phyloP scores from a whole-genome alignment of 768 basidiomycete genomes.

The Podaxis carcinomalis region DNA sequence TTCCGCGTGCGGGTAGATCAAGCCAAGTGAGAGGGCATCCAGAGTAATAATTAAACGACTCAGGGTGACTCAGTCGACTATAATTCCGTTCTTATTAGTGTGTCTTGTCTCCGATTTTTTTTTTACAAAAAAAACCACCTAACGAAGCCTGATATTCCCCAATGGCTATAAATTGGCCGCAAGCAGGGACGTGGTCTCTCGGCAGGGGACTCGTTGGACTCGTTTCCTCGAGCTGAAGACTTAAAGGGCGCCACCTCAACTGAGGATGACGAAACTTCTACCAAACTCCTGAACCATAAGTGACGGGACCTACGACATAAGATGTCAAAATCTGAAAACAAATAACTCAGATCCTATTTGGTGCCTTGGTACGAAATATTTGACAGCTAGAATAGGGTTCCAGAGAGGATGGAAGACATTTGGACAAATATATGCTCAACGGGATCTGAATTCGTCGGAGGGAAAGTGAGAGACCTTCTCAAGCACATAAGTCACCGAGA shows the following conservation, averaged over 20 bases:
- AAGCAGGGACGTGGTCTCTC: not conserved
- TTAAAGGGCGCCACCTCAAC: not conserved
- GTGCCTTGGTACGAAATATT: too few species aligned
- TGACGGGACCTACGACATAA: not conserved
- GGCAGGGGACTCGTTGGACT: not conserved
- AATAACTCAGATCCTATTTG: not conserved
- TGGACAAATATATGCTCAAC: too few species aligned
- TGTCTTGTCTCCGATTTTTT: not conserved
- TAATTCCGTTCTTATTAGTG: not conserved
- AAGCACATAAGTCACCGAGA: too few species aligned
- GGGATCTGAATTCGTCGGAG: too few species aligned
- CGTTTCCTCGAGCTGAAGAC: too few species aligned
- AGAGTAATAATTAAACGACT: too few species aligned
- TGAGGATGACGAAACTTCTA: not conserved
- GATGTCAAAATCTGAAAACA: not conserved
- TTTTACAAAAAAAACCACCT: not conserved
- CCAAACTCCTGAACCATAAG: not conserved
- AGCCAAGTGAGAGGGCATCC: too few species aligned
- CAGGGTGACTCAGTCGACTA: not conserved
- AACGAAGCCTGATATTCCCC: not conserved
- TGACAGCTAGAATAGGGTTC: too few species aligned
- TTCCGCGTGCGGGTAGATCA: too few species aligned
- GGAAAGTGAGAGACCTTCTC: too few species aligned
- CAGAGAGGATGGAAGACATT: too few species aligned
- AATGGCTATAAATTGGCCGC: not conserved